Conservation (phyloP, 805 yeast genomes). For the Lipomyces lipofer region DNA sequence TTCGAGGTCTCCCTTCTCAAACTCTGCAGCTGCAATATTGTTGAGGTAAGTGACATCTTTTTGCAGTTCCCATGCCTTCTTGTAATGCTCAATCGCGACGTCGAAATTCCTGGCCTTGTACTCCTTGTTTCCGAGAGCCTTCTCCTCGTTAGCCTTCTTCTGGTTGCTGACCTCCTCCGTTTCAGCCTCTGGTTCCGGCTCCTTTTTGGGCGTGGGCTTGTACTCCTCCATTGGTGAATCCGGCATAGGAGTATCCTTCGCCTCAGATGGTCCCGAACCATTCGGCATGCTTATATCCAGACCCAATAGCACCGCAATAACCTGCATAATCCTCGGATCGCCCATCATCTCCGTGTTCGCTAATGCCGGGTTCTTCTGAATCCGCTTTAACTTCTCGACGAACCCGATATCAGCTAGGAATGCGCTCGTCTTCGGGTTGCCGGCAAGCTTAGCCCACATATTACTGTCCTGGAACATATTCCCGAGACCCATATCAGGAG, state of each 20-base stretch:
- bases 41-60: slow-evolving; percentile 90
- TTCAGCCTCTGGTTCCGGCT: slow-evolving; percentile 39
- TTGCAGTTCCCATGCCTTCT: slow-evolving; percentile 78
- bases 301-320: slow-evolving; percentile 84
- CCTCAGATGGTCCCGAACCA: slow-evolving; percentile 30
- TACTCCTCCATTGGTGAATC: slow-evolving; percentile 34
- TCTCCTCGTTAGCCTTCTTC: slow-evolving; percentile 51
- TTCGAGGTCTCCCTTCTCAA: slow-evolving; percentile 89
- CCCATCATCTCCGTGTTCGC: slow-evolving; percentile 66
- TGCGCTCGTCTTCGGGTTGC: slow-evolving; percentile 84
- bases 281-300: slow-evolving; percentile 50
- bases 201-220: slow-evolving; percentile 35
- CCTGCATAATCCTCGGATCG: slow-evolving; percentile 86
- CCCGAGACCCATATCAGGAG: slow-evolving; percentile 75
- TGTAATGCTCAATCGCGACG: slow-evolving; percentile 84
- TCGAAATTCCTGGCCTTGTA: slow-evolving; percentile 88
- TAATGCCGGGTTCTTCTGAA: slow-evolving; percentile 70
- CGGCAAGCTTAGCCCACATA: slow-evolving; percentile 68
- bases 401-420: slow-evolving; percentile 84
- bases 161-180: slow-evolving; percentile 40
- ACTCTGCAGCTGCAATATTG: slow-evolving; percentile 98
- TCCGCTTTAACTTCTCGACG: slow-evolving; percentile 59
- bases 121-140: slow-evolving; percentile 80
- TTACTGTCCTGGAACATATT: slow-evolving; percentile 79
- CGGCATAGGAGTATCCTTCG: slow-evolving; percentile 36